Evolutionary conservation across 176 grass and related monocot species (phyloP), one percentile per base, ranked within the genome.

Genomic region (Echinochloa phyllopogon): DNA sequence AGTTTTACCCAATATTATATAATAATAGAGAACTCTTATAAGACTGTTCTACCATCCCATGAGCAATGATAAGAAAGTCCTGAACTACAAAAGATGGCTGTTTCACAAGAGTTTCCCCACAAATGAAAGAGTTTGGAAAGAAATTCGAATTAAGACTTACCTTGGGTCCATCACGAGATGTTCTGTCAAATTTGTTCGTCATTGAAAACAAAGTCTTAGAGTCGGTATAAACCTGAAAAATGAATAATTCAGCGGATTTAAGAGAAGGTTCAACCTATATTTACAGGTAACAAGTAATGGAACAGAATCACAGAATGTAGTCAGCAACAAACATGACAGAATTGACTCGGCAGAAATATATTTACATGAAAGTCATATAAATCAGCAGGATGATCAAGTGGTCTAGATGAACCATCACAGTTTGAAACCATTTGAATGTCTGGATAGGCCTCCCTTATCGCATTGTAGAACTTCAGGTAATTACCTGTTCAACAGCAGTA

Each of bases 381-480:
- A 85, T 95, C 96, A 89, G 91, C 96, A 80, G 96, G 96, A 72
- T 98, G 96, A 90, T 98, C 87, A 72, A 98, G 89, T 84, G 76
- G 82, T 39, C 0, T 74, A 65, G 87, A 87, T 42, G 93, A 95
- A 42, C 88, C 93, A 81, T 98, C 91, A 75, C 93, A 95, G 72
- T 94, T 95, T 55, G 96, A 92, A 84, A 98, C 94, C 75, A 98
- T 73, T 65, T 95, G 85, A 87, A 98, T 95, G 70, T 94, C 93
- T 62, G 93, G 96, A 87, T 98, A 95, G 24, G 87, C 87, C 59
- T 82, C 72, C 71, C 85, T 85, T 86, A 98, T 98, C 40, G 93
- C 96, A 75, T 88, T 72, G 76, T 93, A 98, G 42, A 98, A 95
- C 87, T 95, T 95, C 51, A 93, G 74, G 62, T 98, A 98, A 63